Evolutionary conservation across 192 early-diverging fungal genomes (phyloP).

Genomic region (Entomortierella lignicola): DNA sequence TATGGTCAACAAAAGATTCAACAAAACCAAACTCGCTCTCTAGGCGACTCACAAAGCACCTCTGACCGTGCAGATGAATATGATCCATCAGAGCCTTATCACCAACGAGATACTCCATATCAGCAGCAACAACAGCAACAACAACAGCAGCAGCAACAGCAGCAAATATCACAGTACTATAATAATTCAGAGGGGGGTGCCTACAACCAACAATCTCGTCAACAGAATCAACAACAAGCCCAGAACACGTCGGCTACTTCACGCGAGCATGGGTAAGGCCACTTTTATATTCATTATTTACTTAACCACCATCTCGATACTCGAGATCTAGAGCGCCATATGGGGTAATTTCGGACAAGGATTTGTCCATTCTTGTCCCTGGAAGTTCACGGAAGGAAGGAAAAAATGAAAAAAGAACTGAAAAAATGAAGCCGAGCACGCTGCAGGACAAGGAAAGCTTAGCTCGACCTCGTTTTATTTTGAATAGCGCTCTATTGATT

Average conservation of each 20-base stretch:
- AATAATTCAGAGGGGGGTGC: background rate
- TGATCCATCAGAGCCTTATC: constrained; percentile 29
- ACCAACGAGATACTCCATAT: constrained; percentile 13
- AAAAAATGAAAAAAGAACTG: background rate
- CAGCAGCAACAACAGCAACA: constrained; percentile 20
- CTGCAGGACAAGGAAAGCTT: too few relatives aligned
- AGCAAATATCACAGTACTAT: constrained; percentile 5
- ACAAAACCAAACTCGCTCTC: background rate
- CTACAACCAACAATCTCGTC: constrained; percentile 7
- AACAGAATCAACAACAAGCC: constrained; percentile 22
- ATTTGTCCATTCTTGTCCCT: too few relatives aligned
- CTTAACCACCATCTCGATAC: background rate
- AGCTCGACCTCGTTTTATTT: too few relatives aligned
- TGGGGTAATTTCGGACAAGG: too few relatives aligned
- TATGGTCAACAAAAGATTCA: background rate
- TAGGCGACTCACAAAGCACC: background rate
- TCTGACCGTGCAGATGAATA: constrained; percentile 9
- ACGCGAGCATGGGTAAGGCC: constrained; percentile 52
- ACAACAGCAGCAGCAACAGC: constrained; percentile 6
- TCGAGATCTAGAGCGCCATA: too few relatives aligned
- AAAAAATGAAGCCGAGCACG: background rate
- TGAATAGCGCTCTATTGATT: too few relatives aligned
- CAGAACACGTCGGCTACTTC: constrained; percentile 8
- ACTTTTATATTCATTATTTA: background rate
- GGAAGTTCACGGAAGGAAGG: background rate